These are phyloP conservation scores for Cardamine occulta DNA, from an alignment of 345 rosid genomes.

Conservation along the genomic window DNA sequence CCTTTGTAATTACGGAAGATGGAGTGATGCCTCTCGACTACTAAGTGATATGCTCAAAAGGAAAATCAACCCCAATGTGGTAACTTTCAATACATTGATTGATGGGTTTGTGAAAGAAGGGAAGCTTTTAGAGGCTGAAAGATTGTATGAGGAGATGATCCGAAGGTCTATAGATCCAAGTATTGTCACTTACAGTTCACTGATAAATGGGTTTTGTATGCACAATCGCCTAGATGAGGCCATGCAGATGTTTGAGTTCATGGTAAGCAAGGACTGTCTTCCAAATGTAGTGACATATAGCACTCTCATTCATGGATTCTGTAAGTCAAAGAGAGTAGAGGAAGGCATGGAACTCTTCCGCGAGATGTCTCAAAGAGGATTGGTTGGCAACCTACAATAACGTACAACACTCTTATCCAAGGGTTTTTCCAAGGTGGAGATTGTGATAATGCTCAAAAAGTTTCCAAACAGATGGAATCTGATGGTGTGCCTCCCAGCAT, in stretches of 20 bases:
- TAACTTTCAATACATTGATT: neutral
- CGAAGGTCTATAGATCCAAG: neutral
- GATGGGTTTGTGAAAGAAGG: constrained; percentile 3
- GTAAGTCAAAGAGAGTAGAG: constrained; percentile 28
- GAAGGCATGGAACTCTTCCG: constrained; percentile 29
- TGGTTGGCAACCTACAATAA: neutral
- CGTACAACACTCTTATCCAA: neutral
- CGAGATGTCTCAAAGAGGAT: constrained; percentile 17
- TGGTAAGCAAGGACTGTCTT: constrained; percentile 11
- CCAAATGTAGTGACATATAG: constrained; percentile 24
- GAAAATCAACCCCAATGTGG: neutral
- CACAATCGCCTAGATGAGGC: constrained; percentile 5
- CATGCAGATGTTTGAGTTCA: neutral
- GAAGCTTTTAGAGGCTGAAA: constrained; percentile 8
- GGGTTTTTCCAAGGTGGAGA: constrained; percentile 28
- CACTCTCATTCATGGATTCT: constrained; percentile 37
- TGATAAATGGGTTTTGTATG: constrained; percentile 10
- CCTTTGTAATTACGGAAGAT: neutral
- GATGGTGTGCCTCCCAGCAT: constrained; percentile 10
- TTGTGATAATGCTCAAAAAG: constrained; percentile 14
- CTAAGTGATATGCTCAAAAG: neutral
- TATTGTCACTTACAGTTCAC: neutral
- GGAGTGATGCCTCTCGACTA: neutral
- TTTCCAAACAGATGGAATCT: constrained; percentile 35
- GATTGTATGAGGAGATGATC: constrained; percentile 4